phyloP scores from a whole-genome alignment of 202 grass and related monocot species.

The Carex sylvatica region DNA sequence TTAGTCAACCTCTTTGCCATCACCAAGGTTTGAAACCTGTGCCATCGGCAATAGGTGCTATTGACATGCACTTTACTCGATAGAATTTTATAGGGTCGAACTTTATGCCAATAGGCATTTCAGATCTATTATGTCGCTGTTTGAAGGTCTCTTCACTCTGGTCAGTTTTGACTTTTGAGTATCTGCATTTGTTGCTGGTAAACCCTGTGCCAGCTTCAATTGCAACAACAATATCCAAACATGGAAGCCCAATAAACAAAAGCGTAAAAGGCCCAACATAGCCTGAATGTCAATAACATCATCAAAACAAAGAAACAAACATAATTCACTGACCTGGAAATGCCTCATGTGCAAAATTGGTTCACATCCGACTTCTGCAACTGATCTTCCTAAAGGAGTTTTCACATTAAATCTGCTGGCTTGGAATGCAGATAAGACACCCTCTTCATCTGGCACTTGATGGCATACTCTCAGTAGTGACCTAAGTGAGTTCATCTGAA shows the following conservation, averaged over 20 bases:
- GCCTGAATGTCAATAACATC: neutral
- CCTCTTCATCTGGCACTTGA: conserved; percentile 66
- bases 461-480: conserved; percentile 73
- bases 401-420: conserved; percentile 68
- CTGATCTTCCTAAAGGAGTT: conserved; percentile 81
- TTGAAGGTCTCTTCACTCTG: neutral
- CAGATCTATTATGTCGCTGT: neutral
- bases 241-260: conserved; percentile 2
- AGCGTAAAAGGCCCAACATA: neutral
- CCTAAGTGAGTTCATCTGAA: conserved; percentile 84
- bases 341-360: conserved; percentile 97
- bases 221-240: neutral
- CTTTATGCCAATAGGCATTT: neutral
- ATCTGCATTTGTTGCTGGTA: neutral
- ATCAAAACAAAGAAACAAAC: conserved; percentile 11
- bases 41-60: neutral
- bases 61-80: neutral
- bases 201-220: neutral
- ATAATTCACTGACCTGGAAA: conserved; percentile 66
- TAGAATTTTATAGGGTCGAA: neutral
- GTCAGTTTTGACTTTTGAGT: neutral
- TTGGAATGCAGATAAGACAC: conserved; percentile 49
- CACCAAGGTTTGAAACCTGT: neutral
- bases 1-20: too few species aligned
- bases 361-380: conserved; percentile 87